Evolutionary conservation across 1,284 basidiomycete species (phyloP).

Genomic region (Rhizopogon parksii): DNA sequence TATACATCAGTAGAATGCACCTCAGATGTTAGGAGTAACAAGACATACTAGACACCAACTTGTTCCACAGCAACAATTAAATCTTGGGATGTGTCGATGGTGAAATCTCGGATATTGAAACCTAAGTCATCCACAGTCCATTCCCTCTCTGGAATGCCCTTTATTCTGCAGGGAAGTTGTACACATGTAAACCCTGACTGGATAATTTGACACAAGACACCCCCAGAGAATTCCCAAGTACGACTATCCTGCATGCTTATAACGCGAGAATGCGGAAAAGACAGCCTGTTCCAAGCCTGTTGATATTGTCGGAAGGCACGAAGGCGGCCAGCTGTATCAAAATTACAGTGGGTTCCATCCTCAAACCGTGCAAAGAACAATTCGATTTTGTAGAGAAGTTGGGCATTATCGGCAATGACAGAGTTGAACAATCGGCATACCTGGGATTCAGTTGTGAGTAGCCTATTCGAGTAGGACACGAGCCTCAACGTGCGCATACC

Average conservation of each 20-base stretch:
- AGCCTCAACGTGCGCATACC: conserved; percentile 11
- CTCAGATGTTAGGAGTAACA: background rate
- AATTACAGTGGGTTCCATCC: conserved; percentile 30
- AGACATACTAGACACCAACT: conserved; percentile 17
- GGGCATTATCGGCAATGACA: conserved; percentile 33
- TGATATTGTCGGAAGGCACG: conserved; percentile 36
- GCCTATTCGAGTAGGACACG: background rate
- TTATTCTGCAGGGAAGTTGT: conserved; percentile 43
- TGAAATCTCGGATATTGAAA: conserved; percentile 48
- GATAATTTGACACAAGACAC: conserved; percentile 43
- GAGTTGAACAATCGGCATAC: conserved; percentile 38
- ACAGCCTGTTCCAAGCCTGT: conserved; percentile 39
- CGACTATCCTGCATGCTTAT: conserved; percentile 34
- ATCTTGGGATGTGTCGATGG: conserved; percentile 54
- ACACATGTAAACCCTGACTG: conserved; percentile 24
- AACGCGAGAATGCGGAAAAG: conserved; percentile 29
- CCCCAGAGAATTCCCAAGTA: conserved; percentile 54
- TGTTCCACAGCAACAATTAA: conserved; percentile 45
- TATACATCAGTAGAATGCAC: conserved; percentile 3
- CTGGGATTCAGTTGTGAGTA: conserved; percentile 26
- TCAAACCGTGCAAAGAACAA: conserved; percentile 43
- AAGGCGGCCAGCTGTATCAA: conserved; percentile 32
- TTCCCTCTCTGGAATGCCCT: conserved; percentile 37
- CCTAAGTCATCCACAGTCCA: conserved; percentile 41
- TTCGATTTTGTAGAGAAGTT: conserved; percentile 44